Conservation (phyloP, 2,329 filamentous ascomycete genomes). For the Penicillium aurantiogriseum region DNA sequence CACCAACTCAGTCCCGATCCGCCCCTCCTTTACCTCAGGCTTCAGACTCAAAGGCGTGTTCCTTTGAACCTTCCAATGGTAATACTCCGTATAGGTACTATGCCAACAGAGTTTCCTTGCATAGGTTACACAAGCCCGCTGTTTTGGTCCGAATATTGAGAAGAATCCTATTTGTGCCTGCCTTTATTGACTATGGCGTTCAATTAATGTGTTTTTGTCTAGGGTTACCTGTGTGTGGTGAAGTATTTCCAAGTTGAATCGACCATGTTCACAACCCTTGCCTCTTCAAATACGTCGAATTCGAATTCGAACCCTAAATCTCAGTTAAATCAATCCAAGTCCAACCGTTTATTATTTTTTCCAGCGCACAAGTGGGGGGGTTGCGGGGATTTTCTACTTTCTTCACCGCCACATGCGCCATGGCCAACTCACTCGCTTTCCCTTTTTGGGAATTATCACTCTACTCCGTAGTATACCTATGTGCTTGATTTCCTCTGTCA, state of each 20-base stretch:
- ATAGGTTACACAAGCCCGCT: conserved; percentile 18
- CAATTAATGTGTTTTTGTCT: neutral
- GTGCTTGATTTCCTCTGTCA: too few species aligned
- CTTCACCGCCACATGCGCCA: conserved; percentile 30
- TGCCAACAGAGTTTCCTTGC: conserved; percentile 5
- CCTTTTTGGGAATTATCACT: conserved; percentile 12
- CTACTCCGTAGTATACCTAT: neutral
- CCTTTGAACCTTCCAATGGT: neutral
- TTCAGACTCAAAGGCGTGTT: neutral
- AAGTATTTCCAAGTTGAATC: neutral
- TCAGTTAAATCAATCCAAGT: neutral
- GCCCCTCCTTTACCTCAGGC: conserved; percentile 15
- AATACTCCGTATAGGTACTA: neutral
- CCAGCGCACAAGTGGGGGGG: conserved; percentile 20
- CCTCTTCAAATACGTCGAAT: neutral
- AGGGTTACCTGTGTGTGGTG: neutral
- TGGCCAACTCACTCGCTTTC: conserved; percentile 26
- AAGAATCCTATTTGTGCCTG: neutral
- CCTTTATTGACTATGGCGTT: neutral
- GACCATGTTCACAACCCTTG: neutral
- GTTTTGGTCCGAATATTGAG: conserved; percentile 10
- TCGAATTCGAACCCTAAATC: neutral
- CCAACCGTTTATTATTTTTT: neutral
- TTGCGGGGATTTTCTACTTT: conserved; percentile 19
- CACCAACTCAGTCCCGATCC: conserved; percentile 14